Percentiles rank a stretch among this genome's conserved stretches.
Evolutionary conservation across 2,329 filamentous ascomycete species (phyloP).

Genomic region (Lizonia empirigonia): DNA sequence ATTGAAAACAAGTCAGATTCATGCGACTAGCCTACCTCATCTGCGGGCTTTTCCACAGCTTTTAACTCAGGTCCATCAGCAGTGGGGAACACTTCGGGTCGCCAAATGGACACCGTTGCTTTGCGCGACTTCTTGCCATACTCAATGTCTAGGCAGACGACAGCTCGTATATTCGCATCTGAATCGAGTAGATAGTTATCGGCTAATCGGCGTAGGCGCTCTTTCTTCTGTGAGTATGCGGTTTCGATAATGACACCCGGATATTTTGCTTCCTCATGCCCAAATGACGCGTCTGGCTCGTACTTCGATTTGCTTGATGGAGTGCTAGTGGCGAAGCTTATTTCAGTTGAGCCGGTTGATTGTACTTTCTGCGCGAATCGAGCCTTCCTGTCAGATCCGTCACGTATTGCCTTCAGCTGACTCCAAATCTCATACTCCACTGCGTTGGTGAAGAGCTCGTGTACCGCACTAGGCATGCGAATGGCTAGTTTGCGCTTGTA

Average conservation of each 20-base stretch:
- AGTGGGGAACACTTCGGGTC: slow-evolving; percentile 7
- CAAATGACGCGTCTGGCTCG: slow-evolving; percentile 30
- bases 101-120: slow-evolving; percentile 18
- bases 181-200: slow-evolving; percentile 26
- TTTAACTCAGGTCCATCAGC: not conserved
- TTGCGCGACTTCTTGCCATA: slow-evolving; percentile 20
- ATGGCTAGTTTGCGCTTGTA: slow-evolving; percentile 16
- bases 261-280: slow-evolving; percentile 29
- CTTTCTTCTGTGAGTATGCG: slow-evolving; percentile 28
- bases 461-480: slow-evolving; percentile 29
- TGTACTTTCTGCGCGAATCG: slow-evolving; percentile 30
- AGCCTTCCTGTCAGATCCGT: slow-evolving; percentile 20
- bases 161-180: slow-evolving; percentile 21
- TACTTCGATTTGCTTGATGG: slow-evolving; percentile 25
- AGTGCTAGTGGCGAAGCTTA: slow-evolving; percentile 16
- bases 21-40: not conserved
- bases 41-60: not conserved
- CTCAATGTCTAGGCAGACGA: slow-evolving; percentile 24
- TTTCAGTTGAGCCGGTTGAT: slow-evolving; percentile 22
- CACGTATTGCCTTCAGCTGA: slow-evolving; percentile 25
- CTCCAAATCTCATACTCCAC: slow-evolving; percentile 28
- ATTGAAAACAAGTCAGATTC: not conserved
- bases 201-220: slow-evolving; percentile 17
- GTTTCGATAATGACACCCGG: slow-evolving; percentile 30
- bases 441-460: slow-evolving; percentile 24